phyloP scores from a whole-genome alignment of 768 basidiomycete genomes.

The Russula abietina region DNA sequence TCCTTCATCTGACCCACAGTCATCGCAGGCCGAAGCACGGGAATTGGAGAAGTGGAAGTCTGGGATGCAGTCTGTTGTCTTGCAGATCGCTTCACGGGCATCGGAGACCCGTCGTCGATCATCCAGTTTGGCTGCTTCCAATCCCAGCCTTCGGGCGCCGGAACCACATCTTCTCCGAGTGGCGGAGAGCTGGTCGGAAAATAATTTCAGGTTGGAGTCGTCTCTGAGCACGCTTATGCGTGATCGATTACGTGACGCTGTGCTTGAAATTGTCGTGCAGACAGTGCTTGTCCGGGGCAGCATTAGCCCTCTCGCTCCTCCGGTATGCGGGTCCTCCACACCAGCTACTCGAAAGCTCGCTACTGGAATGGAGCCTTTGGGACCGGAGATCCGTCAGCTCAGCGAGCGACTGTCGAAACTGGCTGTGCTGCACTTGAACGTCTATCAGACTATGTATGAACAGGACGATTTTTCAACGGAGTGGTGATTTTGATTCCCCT shows the following conservation, averaged over 20 bases:
- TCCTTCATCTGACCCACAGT: constrained; percentile 15
- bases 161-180: constrained; percentile 47
- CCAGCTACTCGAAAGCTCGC: constrained; percentile 16
- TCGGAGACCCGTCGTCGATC: constrained; percentile 36
- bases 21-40: constrained; percentile 28
- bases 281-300: constrained; percentile 42
- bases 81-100: constrained; percentile 72
- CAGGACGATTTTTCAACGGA: constrained; percentile 45
- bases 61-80: constrained; percentile 38
- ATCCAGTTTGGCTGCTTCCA: background rate
- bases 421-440: constrained; percentile 65
- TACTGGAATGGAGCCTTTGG: constrained; percentile 65
- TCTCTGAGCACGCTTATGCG: constrained; percentile 55
- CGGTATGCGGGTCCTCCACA: constrained; percentile 28
- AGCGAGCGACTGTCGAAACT: constrained; percentile 68
- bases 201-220: constrained; percentile 57
- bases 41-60: constrained; percentile 46
- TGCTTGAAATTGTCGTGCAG: constrained; percentile 55
- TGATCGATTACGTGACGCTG: constrained; percentile 55
- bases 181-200: constrained; percentile 66
- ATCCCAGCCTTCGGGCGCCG: constrained; percentile 18
- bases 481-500: constrained; percentile 19
- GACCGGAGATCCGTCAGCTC: constrained; percentile 62
- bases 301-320: constrained; percentile 12
- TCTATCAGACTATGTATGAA: constrained; percentile 75